Percentiles rank a stretch among this genome's conserved stretches.
Evolutionary conservation across 2,329 filamentous ascomycete genomes (phyloP).

Genomic region (Diaporthe caulivora): DNA sequence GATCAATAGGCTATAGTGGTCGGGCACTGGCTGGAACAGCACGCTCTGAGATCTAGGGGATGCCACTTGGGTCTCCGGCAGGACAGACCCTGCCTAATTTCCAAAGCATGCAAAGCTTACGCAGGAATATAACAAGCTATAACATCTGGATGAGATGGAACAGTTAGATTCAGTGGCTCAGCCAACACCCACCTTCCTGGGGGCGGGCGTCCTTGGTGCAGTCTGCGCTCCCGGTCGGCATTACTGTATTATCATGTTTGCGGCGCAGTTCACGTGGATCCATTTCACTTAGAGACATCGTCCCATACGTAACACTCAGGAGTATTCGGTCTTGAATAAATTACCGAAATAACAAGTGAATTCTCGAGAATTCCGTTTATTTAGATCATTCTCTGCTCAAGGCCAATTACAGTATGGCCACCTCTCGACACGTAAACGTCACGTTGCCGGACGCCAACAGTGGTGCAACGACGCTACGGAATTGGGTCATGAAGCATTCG

Average conservation of each 20-base stretch:
- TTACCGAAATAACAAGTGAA: neutral
- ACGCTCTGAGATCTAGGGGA: too few species aligned
- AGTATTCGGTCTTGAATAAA: neutral
- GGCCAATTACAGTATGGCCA: neutral
- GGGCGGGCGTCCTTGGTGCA: neutral
- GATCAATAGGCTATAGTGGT: neutral
- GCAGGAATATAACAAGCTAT: neutral
- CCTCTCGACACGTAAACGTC: neutral
- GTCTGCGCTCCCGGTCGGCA: neutral
- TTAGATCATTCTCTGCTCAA: neutral
- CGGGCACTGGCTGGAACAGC: neutral
- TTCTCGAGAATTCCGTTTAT: neutral
- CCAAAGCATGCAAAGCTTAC: neutral
- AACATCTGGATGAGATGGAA: neutral
- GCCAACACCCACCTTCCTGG: too few species aligned
- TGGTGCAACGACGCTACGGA: neutral
- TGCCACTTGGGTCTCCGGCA: neutral
- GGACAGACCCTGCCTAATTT: neutral
- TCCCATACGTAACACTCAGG: neutral
- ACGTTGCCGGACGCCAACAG: neutral
- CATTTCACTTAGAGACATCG: neutral
- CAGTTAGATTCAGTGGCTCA: neutral
- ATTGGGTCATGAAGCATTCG: neutral
- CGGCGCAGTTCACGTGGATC: neutral
- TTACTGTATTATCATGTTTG: neutral